Conservation (phyloP, 352 stramenopile species). For the Globisporangium takayamanum region DNA sequence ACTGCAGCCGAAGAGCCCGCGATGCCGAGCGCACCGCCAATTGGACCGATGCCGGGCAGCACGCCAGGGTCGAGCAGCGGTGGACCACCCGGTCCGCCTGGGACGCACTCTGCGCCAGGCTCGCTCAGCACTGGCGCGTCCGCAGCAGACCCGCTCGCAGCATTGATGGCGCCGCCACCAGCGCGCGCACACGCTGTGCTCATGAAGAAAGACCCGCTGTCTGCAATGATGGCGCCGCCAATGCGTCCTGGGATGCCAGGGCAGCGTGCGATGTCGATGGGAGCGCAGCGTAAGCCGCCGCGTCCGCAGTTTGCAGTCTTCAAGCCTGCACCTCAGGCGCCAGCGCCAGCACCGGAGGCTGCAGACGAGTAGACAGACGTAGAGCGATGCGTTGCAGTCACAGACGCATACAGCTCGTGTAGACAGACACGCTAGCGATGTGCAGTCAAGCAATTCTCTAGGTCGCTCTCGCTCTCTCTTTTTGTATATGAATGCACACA, state of each 20-base stretch:
- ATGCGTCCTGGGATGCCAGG: constrained; percentile 32
- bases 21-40: constrained; percentile 69
- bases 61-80: constrained; percentile 27
- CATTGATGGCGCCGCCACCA: constrained; percentile 76
- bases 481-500: neutral
- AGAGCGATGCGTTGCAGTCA: neutral
- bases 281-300: constrained; percentile 38
- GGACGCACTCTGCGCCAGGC: constrained; percentile 56
- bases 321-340: constrained; percentile 39
- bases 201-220: constrained; percentile 83
- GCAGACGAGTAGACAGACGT: constrained; percentile 13
- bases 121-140: constrained; percentile 32
- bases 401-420: neutral
- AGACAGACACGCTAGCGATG: neutral
- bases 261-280: constrained; percentile 22
- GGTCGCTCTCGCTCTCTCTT: neutral
- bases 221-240: constrained; percentile 83
- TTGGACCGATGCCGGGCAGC: constrained; percentile 47
- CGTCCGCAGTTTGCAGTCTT: constrained; percentile 86
- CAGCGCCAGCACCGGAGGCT: constrained; percentile 6
- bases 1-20: constrained; percentile 46
- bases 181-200: constrained; percentile 34
- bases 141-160: constrained; percentile 52
- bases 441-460: neutral
- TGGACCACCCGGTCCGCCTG: constrained; percentile 28